These are phyloP conservation scores for Boletus subcaerulescens DNA, from an alignment of 768 basidiomycete species.

Conservation along the genomic window DNA sequence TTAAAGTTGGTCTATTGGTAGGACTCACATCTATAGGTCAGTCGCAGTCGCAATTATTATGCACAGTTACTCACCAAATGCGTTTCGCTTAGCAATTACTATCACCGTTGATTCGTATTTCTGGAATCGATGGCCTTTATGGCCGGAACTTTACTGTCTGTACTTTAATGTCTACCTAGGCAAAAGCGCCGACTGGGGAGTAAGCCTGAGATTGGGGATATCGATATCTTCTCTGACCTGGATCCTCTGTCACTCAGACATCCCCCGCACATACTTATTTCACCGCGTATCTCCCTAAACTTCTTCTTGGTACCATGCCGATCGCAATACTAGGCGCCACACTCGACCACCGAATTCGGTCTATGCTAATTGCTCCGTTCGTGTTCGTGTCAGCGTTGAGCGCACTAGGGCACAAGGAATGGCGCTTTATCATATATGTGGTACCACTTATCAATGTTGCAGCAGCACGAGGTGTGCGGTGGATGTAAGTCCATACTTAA, in stretches of 20 bases:
- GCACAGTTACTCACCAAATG: neutral
- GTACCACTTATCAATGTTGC: constrained; percentile 80
- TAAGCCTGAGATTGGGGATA: constrained; percentile 38
- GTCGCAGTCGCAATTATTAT: constrained; percentile 7
- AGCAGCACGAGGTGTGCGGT: constrained; percentile 62
- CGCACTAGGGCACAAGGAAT: constrained; percentile 88
- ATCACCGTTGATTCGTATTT: constrained; percentile 78
- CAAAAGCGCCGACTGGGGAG: constrained; percentile 91
- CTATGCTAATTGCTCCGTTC: constrained; percentile 50
- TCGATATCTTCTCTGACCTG: constrained; percentile 1
- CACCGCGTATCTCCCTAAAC: constrained; percentile 66
- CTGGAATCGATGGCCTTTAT: constrained; percentile 69
- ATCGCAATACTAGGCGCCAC: constrained; percentile 54
- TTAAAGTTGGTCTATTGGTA: constrained; percentile 49
- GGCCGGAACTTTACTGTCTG: constrained; percentile 82
- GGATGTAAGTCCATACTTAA: constrained; percentile 50
- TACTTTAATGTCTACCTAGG: constrained; percentile 88
- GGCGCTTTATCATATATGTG: constrained; percentile 91
- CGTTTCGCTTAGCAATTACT: constrained; percentile 48
- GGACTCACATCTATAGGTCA: constrained; percentile 53
- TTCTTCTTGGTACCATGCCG: constrained; percentile 64
- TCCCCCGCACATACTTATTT: constrained; percentile 73
- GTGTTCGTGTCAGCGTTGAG: constrained; percentile 65
- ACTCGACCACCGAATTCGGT: constrained; percentile 47
- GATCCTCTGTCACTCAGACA: constrained; percentile 39